Evolutionary conservation across 495 filamentous ascomycete genomes (phyloP).

Genomic region (Penicillium lividum): DNA sequence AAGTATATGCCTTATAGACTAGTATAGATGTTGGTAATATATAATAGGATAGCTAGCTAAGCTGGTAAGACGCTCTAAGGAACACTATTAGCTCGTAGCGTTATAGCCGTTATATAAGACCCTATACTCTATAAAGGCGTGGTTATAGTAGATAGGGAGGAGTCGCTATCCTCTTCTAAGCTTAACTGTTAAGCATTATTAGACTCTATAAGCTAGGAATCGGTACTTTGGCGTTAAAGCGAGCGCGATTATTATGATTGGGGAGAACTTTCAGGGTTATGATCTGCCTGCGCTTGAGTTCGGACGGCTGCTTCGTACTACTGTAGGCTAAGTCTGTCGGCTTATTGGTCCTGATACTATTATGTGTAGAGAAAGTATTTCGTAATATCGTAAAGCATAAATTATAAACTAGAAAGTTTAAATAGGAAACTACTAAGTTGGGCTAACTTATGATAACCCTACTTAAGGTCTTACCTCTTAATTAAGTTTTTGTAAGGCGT

Average conservation of each 20-base stretch:
- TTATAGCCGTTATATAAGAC: not conserved
- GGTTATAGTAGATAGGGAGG: not conserved
- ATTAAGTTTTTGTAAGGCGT: not conserved
- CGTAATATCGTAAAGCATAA: not conserved
- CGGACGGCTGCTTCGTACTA: constrained; percentile 1
- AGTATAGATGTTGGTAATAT: not conserved
- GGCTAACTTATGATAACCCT: not conserved
- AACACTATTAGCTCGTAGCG: not conserved
- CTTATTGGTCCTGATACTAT: not conserved
- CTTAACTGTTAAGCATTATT: not conserved
- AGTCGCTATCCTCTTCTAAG: not conserved
- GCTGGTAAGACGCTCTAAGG: not conserved
- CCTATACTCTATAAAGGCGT: too few species aligned
- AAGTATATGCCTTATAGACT: not conserved
- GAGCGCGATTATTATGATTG: too few species aligned
- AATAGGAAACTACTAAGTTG: not conserved
- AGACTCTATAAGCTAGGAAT: not conserved
- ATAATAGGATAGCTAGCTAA: not conserved
- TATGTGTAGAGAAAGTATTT: not conserved
- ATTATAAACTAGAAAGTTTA: not conserved
- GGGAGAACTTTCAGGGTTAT: not conserved
- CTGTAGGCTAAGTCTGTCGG: not conserved
- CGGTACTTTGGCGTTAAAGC: not conserved
- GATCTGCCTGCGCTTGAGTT: not conserved
- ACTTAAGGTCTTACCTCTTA: not conserved